Evolutionary conservation across 805 yeast species (phyloP).

Genomic region (Schizosaccharomyces cryophilus): DNA sequence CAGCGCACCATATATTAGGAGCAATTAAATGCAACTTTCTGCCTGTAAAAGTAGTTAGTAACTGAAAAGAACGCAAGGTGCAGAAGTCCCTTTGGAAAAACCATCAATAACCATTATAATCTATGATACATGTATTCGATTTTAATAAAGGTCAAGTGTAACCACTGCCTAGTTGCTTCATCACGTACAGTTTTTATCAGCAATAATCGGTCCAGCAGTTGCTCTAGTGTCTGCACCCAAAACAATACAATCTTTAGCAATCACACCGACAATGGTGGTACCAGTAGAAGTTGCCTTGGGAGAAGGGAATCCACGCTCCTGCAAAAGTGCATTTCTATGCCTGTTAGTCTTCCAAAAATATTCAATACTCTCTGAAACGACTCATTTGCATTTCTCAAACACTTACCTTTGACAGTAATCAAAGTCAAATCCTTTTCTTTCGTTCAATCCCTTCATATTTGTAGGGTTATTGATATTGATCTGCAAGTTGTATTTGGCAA

Average conservation of each 20-base stretch:
- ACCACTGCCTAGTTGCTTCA: slow-evolving; percentile 16
- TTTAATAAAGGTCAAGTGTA: background rate
- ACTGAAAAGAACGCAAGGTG: background rate
- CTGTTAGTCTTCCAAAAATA: too few species aligned
- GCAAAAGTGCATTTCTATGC: slow-evolving; percentile 41
- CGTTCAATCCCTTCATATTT: background rate
- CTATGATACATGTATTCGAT: too few species aligned
- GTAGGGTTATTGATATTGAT: background rate
- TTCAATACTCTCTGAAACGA: background rate
- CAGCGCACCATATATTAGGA: slow-evolving; percentile 95
- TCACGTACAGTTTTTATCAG: slow-evolving; percentile 91
- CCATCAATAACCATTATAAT: too few species aligned
- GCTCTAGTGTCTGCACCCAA: slow-evolving; percentile 98
- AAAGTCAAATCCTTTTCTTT: background rate
- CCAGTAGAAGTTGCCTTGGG: slow-evolving; percentile 94
- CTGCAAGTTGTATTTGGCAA: background rate
- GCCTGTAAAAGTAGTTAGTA: slow-evolving; percentile 24
- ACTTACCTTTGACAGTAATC: slow-evolving; percentile 1
- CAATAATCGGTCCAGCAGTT: slow-evolving; percentile 86
- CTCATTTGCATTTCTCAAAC: background rate
- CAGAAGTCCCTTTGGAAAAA: too few species aligned
- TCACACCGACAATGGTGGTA: slow-evolving; percentile 86
- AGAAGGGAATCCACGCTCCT: slow-evolving; percentile 43
- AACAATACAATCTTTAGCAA: background rate
- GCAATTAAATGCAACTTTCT: slow-evolving; percentile 68